Conservation (phyloP, 2,329 filamentous ascomycete genomes). For the Colletotrichum musae region DNA sequence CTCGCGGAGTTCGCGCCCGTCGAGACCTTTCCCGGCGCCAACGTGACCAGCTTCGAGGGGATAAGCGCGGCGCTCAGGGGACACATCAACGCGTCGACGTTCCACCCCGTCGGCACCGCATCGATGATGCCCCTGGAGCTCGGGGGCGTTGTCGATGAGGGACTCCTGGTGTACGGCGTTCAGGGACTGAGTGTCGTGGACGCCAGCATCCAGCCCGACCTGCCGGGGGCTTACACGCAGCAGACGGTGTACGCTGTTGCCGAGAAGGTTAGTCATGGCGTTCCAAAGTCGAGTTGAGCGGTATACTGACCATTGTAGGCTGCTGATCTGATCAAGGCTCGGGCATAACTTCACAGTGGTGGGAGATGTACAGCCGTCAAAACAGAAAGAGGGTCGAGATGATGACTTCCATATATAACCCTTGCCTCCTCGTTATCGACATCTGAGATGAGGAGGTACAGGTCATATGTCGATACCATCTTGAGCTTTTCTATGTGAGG, state of each 20-base stretch:
- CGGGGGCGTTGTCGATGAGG: constrained; percentile 41
- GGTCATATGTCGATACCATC: no score
- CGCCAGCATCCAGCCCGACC: constrained; percentile 41
- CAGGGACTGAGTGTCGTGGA: constrained; percentile 36
- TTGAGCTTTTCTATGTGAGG: no score
- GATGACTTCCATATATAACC: no score
- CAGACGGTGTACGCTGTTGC: constrained; percentile 41
- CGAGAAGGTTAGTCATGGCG: constrained; percentile 26
- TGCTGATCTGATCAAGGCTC: constrained; percentile 13
- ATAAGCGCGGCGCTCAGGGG: constrained; percentile 34
- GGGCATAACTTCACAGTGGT: not conserved
- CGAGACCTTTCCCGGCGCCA: constrained; percentile 46
- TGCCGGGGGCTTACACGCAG: constrained; percentile 42
- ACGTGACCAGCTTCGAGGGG: constrained; percentile 35
- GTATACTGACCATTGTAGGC: not conserved
- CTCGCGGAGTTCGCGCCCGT: constrained; percentile 48
- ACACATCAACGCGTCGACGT: constrained; percentile 37
- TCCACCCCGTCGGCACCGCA: constrained; percentile 36
- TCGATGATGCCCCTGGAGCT: constrained; percentile 41
- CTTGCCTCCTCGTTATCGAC: no score
- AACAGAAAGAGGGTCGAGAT: no score
- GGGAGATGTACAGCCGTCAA: no score
- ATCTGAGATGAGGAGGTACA: no score
- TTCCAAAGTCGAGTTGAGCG: not conserved
- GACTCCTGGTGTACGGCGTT: constrained; percentile 40